phyloP scores from a whole-genome alignment of 2,329 filamentous ascomycete genomes.

The Xylaria polymorpha region DNA sequence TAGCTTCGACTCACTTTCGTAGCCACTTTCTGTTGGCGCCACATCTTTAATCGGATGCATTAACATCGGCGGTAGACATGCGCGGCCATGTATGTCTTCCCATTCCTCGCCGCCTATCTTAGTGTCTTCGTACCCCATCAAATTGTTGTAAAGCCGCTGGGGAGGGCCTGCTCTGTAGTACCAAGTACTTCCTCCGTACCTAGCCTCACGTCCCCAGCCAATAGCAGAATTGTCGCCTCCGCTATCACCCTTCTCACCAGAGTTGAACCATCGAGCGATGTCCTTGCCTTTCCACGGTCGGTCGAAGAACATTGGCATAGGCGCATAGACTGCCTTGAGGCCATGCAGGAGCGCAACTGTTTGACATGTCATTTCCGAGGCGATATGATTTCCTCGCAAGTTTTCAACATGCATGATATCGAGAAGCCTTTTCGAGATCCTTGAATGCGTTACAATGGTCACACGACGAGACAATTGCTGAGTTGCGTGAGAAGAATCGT shows the following conservation, averaged over 20 bases:
- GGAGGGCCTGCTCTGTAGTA: conserved; percentile 69
- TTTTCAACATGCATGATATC: conserved; percentile 84
- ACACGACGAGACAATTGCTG: conserved; percentile 75
- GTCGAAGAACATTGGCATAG: conserved; percentile 84
- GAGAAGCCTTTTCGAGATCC: conserved; percentile 76
- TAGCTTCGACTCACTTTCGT: conserved; percentile 55
- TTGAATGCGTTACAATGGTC: conserved; percentile 82
- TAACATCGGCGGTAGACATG: conserved; percentile 69
- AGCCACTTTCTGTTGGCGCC: conserved; percentile 60
- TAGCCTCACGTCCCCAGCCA: conserved; percentile 68
- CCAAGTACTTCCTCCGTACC: conserved; percentile 70
- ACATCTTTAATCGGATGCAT: conserved; percentile 71
- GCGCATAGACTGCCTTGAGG: conserved; percentile 80
- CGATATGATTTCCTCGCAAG: conserved; percentile 77
- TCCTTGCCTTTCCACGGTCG: conserved; percentile 72
- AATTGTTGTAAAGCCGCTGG: conserved; percentile 70
- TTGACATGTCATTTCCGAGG: conserved; percentile 83
- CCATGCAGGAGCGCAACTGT: conserved; percentile 80
- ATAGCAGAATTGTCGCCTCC: conserved; percentile 68
- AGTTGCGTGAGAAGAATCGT: conserved; percentile 59
- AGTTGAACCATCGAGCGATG: conserved; percentile 70
- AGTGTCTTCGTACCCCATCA: conserved; percentile 69
- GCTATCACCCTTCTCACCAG: conserved; percentile 64
- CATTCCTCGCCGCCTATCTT: conserved; percentile 65
- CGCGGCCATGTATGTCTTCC: conserved; percentile 66